Percentiles rank a stretch among this genome's conserved stretches.
Conservation (phyloP, 2,329 filamentous ascomycete genomes). For the Chrysoporthe cubensis region DNA sequence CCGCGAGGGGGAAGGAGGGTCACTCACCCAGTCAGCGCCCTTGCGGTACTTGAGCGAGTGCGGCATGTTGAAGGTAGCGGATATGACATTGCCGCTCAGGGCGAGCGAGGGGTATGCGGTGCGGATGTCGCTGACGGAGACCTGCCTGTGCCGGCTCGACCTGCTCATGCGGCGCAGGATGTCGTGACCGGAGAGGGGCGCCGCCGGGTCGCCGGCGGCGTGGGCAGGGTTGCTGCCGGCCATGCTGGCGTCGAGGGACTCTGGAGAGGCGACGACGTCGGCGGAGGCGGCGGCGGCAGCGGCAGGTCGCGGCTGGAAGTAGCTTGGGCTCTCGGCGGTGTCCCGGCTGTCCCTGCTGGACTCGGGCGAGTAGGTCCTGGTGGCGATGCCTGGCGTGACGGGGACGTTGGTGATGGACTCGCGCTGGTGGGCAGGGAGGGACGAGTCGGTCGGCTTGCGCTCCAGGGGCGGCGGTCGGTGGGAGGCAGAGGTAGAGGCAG, state of each 20-base stretch:
- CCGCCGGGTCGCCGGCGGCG: constrained; percentile 38
- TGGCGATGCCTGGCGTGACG: constrained; percentile 46
- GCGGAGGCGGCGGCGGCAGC: constrained; percentile 32
- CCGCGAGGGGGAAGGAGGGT: no score
- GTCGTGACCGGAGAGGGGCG: constrained; percentile 44
- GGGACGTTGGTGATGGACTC: constrained; percentile 41
- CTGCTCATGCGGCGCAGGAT: constrained; percentile 50
- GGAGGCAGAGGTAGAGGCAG: neutral
- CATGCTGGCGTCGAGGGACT: constrained; percentile 28
- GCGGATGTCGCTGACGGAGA: constrained; percentile 60
- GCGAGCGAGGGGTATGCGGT: constrained; percentile 59
- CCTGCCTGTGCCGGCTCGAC: constrained; percentile 46
- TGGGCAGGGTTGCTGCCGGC: constrained; percentile 26
- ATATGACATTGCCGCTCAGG: constrained; percentile 68
- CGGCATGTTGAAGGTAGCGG: constrained; percentile 67
- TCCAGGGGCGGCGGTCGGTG: constrained; percentile 21
- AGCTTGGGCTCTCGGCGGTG: constrained; percentile 32
- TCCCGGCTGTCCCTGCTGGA: constrained; percentile 29
- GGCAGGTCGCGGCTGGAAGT: constrained; percentile 36
- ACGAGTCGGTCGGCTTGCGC: constrained; percentile 29
- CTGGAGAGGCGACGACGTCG: constrained; percentile 34
- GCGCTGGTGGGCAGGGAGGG: constrained; percentile 42
- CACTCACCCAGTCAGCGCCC: constrained; percentile 65
- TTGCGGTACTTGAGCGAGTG: constrained; percentile 62
- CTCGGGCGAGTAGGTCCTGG: constrained; percentile 38